These are phyloP conservation scores for Tuber umbilicatum DNA, from an alignment of 495 filamentous ascomycete genomes.

Conservation along the genomic window DNA sequence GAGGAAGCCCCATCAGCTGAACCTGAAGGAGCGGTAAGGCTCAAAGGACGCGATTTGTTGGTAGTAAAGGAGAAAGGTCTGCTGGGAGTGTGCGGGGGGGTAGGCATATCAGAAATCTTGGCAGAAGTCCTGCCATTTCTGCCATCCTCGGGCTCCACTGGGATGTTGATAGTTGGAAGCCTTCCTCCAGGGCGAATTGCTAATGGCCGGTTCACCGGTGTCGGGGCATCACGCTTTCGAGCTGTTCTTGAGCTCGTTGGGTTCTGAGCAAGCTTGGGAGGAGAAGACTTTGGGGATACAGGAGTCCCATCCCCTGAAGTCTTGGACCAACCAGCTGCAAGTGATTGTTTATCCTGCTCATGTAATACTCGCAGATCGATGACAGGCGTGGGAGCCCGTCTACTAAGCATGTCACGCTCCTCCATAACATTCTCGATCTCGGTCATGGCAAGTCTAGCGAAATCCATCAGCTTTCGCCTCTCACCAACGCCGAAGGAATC, in stretches of 20 bases:
- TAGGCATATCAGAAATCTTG: conserved; percentile 32
- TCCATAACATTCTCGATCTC: conserved; percentile 43
- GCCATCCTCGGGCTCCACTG: conserved; percentile 17
- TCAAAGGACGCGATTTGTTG: conserved; percentile 20
- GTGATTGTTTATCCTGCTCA: conserved; percentile 5
- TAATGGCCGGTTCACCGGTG: conserved; percentile 3
- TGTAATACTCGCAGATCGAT: conserved; percentile 12
- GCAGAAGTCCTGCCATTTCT: conserved; percentile 29
- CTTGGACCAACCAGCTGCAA: conserved; percentile 4
- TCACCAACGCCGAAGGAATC: conserved; percentile 37
- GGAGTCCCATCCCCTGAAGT: background rate
- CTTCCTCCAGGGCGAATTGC: conserved; percentile 17
- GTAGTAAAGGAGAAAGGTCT: conserved; percentile 30
- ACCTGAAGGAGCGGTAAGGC: conserved; percentile 11
- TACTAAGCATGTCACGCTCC: conserved; percentile 35
- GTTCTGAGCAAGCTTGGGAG: conserved; percentile 11
- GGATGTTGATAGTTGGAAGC: conserved; percentile 26
- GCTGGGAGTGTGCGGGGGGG: conserved; percentile 31
- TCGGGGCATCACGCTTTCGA: conserved; percentile 19
- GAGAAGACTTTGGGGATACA: conserved; percentile 11
- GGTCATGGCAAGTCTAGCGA: conserved; percentile 40
- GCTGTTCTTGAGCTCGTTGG: conserved; percentile 10
- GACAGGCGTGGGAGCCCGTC: conserved; percentile 22
- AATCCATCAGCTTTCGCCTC: conserved; percentile 41
- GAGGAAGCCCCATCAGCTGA: conserved; percentile 10